phyloP scores from a whole-genome alignment of 192 early-diverging fungal species.

The Umbelopsis isabellina region DNA sequence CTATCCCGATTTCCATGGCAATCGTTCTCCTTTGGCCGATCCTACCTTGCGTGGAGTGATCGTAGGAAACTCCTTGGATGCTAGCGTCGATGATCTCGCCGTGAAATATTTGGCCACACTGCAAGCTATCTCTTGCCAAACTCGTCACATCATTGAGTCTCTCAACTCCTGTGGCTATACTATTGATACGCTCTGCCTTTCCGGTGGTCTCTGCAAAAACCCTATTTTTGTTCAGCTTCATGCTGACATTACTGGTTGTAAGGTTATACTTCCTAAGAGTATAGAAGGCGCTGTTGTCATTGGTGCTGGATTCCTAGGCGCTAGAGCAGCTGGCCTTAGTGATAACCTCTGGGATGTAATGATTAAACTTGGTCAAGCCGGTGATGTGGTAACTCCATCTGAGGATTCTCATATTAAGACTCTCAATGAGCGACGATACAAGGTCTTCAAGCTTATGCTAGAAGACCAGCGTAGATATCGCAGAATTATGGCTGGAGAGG shows the following conservation, averaged over 20 bases:
- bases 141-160: constrained; percentile 62
- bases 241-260: constrained; percentile 59
- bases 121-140: constrained; percentile 66
- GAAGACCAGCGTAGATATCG: constrained; percentile 56
- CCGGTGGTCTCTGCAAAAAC: constrained; percentile 70
- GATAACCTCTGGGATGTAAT: constrained; percentile 57
- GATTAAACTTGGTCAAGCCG: constrained; percentile 51
- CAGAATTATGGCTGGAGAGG: constrained; percentile 50
- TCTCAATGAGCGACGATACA: constrained; percentile 58
- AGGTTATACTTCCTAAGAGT: constrained; percentile 57
- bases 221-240: constrained; percentile 60
- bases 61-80: constrained; percentile 57
- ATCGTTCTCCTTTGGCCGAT: constrained; percentile 72
- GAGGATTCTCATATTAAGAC: constrained; percentile 26
- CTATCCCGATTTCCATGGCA: constrained; percentile 80
- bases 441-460: constrained; percentile 62
- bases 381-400: constrained; percentile 49
- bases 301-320: constrained; percentile 70
- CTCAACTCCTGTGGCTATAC: constrained; percentile 51
- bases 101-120: constrained; percentile 60
- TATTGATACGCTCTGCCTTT: constrained; percentile 62
- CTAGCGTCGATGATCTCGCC: constrained; percentile 52
- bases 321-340: constrained; percentile 47
- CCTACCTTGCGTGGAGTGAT: constrained; percentile 61
- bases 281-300: constrained; percentile 66